A percentile compares a stretch with the other conserved stretches of the same genome.
Conservation (phyloP, 2,329 filamentous ascomycete species). For the Pezicula carpinea region DNA sequence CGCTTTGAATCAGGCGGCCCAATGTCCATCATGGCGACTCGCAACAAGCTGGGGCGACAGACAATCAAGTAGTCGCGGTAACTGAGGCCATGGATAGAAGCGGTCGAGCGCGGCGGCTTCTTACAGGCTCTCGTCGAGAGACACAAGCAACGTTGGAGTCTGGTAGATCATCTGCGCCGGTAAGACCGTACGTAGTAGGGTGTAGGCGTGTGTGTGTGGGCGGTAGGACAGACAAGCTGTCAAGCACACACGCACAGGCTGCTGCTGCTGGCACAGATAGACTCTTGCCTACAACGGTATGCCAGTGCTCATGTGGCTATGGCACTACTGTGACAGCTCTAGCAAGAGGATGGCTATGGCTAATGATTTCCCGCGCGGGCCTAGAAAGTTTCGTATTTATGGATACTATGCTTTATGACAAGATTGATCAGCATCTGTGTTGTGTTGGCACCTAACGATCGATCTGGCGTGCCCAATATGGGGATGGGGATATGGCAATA, state of each 20-base stretch:
- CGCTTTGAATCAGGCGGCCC: conserved; percentile 55
- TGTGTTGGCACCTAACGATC: conserved; percentile 3
- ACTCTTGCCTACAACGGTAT: background rate
- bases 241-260: conserved; percentile 13
- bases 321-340: too few relatives aligned
- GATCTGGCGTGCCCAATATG: background rate
- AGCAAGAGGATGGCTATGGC: background rate
- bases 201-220: background rate
- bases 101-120: conserved; percentile 27
- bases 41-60: conserved; percentile 35
- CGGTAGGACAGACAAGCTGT: conserved; percentile 17
- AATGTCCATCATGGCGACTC: conserved; percentile 48
- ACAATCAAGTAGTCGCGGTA: conserved; percentile 30
- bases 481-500: background rate
- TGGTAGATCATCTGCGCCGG: conserved; percentile 24
- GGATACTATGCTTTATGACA: conserved; percentile 1
- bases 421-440: conserved; percentile 2
- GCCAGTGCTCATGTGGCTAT: background rate
- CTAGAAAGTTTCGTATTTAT: conserved; percentile 3
- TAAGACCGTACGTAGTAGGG: too few relatives aligned
- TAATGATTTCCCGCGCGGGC: background rate
- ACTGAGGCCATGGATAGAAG: conserved; percentile 32
- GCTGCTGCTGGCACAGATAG: background rate
- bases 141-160: conserved; percentile 20
- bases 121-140: conserved; percentile 25